Conservation (phyloP, 78 protist genomes). For the Speleostelium caveatum region DNA sequence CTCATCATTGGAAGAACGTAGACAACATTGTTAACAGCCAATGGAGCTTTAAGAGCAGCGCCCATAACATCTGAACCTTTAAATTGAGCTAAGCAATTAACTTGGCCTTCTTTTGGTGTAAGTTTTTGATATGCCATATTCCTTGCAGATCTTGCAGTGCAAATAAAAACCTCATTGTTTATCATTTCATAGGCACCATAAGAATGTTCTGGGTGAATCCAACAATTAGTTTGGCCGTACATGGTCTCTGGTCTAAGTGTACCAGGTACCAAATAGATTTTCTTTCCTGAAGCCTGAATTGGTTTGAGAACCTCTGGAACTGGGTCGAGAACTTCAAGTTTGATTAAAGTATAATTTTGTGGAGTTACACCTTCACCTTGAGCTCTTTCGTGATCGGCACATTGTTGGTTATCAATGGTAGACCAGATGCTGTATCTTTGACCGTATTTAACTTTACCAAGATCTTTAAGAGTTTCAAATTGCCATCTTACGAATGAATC, state of each 20-base stretch:
- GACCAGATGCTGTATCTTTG: slow-evolving; percentile 95
- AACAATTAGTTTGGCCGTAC: slow-evolving; percentile 99
- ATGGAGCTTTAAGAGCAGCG: slow-evolving; percentile 92
- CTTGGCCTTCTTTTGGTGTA: slow-evolving; percentile 82
- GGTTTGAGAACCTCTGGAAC: slow-evolving; percentile 71
- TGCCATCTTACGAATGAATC: slow-evolving; percentile 99
- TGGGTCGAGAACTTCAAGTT: slow-evolving; percentile 89
- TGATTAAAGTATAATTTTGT: slow-evolving; percentile 98
- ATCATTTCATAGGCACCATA: slow-evolving; percentile 94
- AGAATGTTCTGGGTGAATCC: slow-evolving; percentile 95
- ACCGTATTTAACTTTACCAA: slow-evolving; percentile 86
- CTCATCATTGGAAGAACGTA: slow-evolving; percentile 97
- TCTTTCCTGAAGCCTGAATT: slow-evolving; percentile 35
- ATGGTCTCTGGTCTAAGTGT: slow-evolving; percentile 99
- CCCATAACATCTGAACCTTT: slow-evolving; percentile 96
- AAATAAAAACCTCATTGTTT: slow-evolving; percentile 85
- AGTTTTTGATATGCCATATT: slow-evolving; percentile 94
- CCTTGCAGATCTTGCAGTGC: slow-evolving; percentile 91
- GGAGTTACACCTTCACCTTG: slow-evolving; percentile 97
- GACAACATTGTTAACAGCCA: slow-evolving; percentile 80
- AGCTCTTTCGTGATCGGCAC: slow-evolving; percentile 99
- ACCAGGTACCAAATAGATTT: slow-evolving; percentile 96
- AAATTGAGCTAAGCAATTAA: slow-evolving; percentile 36
- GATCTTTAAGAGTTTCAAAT: slow-evolving; percentile 86
- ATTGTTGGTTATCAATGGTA: slow-evolving; percentile 98